Evolutionary conservation across 1,139 yeast genomes (phyloP).

Genomic region (Lodderomyces theae): DNA sequence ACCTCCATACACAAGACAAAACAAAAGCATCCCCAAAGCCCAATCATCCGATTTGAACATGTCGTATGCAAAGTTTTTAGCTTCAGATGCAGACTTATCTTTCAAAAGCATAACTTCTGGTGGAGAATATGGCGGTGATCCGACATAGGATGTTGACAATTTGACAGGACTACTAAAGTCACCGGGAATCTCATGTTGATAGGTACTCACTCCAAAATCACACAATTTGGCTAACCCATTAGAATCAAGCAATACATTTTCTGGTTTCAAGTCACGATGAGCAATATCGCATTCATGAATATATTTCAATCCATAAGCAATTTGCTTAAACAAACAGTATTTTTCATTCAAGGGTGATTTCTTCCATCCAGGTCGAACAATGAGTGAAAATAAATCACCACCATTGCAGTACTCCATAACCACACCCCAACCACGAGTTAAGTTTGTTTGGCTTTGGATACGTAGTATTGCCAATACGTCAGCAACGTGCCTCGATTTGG

Average conservation of each 20-base stretch:
- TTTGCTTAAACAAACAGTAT: slow-evolving; percentile 61
- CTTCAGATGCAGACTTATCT: slow-evolving; percentile 34
- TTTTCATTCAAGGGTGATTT: slow-evolving; percentile 45
- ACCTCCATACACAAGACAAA: slow-evolving; percentile 56
- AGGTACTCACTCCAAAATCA: slow-evolving; percentile 74
- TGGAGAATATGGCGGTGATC: slow-evolving; percentile 78
- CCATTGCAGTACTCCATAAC: slow-evolving; percentile 64
- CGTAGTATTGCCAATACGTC: slow-evolving; percentile 54
- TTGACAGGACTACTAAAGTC: slow-evolving; percentile 50
- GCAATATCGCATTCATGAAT: slow-evolving; percentile 58
- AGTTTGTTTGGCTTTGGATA: slow-evolving; percentile 52
- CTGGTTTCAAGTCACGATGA: slow-evolving; percentile 68
- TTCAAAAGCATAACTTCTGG: slow-evolving; percentile 67
- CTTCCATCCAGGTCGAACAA: slow-evolving; percentile 49
- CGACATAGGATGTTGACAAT: slow-evolving; percentile 52
- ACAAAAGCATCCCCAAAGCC: slow-evolving; percentile 68
- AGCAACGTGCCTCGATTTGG: slow-evolving; percentile 56
- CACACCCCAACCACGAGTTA: slow-evolving; percentile 76
- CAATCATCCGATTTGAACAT: slow-evolving; percentile 71
- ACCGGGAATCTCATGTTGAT: slow-evolving; percentile 56
- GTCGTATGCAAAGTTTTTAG: slow-evolving; percentile 51
- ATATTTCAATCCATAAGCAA: slow-evolving; percentile 49
- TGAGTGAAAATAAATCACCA: slow-evolving; percentile 47
- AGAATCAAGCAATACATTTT: slow-evolving; percentile 53
- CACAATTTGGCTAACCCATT: slow-evolving; percentile 66